Evolutionary conservation across 139 green algal species (phyloP).

Genomic region (Edaphochlamys debaryana): DNA sequence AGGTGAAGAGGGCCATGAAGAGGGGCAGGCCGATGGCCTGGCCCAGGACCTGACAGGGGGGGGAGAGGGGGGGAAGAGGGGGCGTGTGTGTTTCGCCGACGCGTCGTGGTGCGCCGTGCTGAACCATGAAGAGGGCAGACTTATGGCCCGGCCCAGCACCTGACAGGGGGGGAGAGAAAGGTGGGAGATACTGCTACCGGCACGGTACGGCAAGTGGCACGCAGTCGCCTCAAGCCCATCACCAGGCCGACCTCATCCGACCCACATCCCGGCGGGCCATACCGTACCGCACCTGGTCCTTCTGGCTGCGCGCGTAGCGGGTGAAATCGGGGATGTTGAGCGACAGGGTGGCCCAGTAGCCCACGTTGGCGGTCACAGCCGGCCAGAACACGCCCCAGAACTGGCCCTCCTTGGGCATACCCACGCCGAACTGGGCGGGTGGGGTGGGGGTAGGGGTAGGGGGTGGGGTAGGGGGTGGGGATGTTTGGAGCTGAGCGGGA

Average conservation of each 20-base stretch:
- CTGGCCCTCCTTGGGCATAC: conserved; percentile 68
- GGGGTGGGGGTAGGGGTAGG: too few species aligned
- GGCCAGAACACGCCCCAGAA: conserved; percentile 78
- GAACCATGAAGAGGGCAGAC: not conserved
- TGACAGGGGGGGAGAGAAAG: too few species aligned
- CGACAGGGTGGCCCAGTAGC: conserved; percentile 80
- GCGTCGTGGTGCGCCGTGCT: not conserved
- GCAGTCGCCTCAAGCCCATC: too few species aligned
- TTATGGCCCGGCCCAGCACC: not conserved
- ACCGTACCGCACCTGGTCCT: conserved; percentile 58
- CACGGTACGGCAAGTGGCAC: too few species aligned
- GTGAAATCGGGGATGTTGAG: conserved; percentile 91
- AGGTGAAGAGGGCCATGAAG: conserved; percentile 85
- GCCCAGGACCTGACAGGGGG: conserved; percentile 54
- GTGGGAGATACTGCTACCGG: too few species aligned
- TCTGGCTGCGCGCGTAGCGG: conserved; percentile 72
- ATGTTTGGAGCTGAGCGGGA: too few species aligned
- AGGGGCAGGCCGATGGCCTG: conserved; percentile 82
- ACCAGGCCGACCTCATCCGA: too few species aligned
- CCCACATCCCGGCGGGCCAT: too few species aligned
- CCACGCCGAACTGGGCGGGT: conserved; percentile 73
- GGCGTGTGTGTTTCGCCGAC: too few species aligned
- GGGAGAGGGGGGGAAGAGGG: not conserved
- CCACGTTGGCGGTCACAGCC: conserved; percentile 79
- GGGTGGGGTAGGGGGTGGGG: too few species aligned